Percentiles rank a stretch among this genome's conserved stretches.
Evolutionary conservation across 768 basidiomycete species (phyloP).

Genomic region (Serendipita indica): DNA sequence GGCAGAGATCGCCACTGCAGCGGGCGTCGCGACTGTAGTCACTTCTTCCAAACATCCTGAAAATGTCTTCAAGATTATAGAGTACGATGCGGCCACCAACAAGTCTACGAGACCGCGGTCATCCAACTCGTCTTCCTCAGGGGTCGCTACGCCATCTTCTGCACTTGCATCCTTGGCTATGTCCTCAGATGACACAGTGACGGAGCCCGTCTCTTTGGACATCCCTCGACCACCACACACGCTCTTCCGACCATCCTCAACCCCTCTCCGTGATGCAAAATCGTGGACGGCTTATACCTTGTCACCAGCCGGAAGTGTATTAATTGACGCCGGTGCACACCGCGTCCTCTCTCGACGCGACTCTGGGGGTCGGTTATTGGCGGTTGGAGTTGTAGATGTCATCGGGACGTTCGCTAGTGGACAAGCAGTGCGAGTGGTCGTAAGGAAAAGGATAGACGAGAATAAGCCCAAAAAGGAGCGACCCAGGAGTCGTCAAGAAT

Average conservation of each 20-base stretch:
- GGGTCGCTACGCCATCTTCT: constrained; percentile 11
- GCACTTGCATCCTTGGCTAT: constrained; percentile 1
- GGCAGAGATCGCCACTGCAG: constrained; percentile 90
- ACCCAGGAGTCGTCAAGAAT: neutral
- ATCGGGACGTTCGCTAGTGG: constrained; percentile 85
- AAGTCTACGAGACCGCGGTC: constrained; percentile 48
- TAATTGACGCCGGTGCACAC: constrained; percentile 83
- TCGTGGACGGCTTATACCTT: constrained; percentile 97
- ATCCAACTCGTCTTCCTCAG: constrained; percentile 27
- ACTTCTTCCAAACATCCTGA: constrained; percentile 67
- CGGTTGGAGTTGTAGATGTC: constrained; percentile 78
- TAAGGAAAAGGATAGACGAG: constrained; percentile 14
- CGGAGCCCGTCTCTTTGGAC: neutral
- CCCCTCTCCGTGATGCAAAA: constrained; percentile 74
- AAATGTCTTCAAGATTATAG: constrained; percentile 66
- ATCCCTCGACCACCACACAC: constrained; percentile 65
- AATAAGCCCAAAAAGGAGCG: neutral
- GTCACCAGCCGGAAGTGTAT: constrained; percentile 70
- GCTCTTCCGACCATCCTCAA: constrained; percentile 57
- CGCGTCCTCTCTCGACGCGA: constrained; percentile 69
- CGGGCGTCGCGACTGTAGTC: constrained; percentile 86
- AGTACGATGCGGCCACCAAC: constrained; percentile 48
- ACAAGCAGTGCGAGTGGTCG: constrained; percentile 77
- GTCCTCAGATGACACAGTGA: neutral
- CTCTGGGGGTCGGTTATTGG: constrained; percentile 81